phyloP scores from a whole-genome alignment of 495 filamentous ascomycete species.

The Aspergillus asperescens region DNA sequence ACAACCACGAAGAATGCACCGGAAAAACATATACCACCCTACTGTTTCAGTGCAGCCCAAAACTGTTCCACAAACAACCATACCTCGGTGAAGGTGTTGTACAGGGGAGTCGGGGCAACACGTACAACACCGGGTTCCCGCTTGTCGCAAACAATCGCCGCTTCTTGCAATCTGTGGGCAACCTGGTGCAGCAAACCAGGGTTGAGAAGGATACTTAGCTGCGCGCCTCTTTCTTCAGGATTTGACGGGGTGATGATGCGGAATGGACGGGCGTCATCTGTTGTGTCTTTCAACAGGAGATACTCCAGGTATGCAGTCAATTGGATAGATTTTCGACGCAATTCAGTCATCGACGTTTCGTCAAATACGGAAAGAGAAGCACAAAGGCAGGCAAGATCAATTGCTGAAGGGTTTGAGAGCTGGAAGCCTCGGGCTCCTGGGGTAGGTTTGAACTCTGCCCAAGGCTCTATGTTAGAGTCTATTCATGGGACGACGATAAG shows the following conservation, averaged over 20 bases:
- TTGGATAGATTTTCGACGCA: slow-evolving; percentile 69
- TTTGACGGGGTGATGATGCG: slow-evolving; percentile 76
- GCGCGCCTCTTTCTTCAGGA: slow-evolving; percentile 71
- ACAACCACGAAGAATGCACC: not conserved
- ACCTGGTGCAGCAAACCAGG: slow-evolving; percentile 65
- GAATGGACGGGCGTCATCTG: slow-evolving; percentile 33
- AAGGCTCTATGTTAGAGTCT: slow-evolving; percentile 9
- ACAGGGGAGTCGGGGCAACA: slow-evolving; percentile 88
- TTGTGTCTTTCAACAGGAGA: slow-evolving; percentile 50
- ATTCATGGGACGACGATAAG: not conserved
- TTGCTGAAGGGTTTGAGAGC: slow-evolving; percentile 54
- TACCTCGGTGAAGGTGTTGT: slow-evolving; percentile 79
- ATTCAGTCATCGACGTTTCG: slow-evolving; percentile 58
- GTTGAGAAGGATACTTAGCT: slow-evolving; percentile 70
- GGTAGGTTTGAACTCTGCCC: slow-evolving; percentile 63
- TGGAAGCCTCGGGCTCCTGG: slow-evolving; percentile 59
- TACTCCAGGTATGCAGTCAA: slow-evolving; percentile 78
- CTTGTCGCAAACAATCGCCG: slow-evolving; percentile 81
- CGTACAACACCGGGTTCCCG: slow-evolving; percentile 85
- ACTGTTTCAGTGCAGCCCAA: slow-evolving; percentile 26
- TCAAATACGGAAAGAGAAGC: slow-evolving; percentile 75
- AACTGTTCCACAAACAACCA: slow-evolving; percentile 63
- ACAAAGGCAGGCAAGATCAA: slow-evolving; percentile 59
- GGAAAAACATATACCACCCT: not conserved
- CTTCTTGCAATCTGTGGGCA: slow-evolving; percentile 60